Conservation (phyloP, 1,139 yeast species). For the Nadsonia commutata region DNA sequence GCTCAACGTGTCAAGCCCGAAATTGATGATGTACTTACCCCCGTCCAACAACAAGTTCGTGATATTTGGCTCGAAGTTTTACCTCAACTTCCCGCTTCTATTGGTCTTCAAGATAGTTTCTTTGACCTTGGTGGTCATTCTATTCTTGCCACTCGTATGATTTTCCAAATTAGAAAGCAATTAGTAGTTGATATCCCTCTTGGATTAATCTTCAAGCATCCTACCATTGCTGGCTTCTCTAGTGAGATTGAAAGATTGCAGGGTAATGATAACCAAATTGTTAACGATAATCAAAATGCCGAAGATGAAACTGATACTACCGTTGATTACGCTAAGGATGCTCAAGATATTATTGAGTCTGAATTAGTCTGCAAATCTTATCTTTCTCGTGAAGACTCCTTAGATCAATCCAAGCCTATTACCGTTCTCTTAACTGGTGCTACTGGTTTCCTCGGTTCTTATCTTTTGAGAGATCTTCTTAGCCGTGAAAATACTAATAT, state of each 20-base stretch:
- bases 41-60: constrained; percentile 51
- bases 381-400: constrained; percentile 23
- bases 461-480: constrained; percentile 62
- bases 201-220: constrained; percentile 78
- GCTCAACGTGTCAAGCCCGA: constrained; percentile 27
- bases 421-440: constrained; percentile 86
- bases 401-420: constrained; percentile 26
- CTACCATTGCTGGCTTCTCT: constrained; percentile 72
- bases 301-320: constrained; percentile 16
- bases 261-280: constrained; percentile 25
- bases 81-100: constrained; percentile 70
- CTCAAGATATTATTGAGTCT: constrained; percentile 17
- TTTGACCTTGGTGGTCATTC: constrained; percentile 98
- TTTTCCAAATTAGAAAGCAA: constrained; percentile 72
- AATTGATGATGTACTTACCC: constrained; percentile 28
- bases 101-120: constrained; percentile 73
- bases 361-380: constrained; percentile 21
- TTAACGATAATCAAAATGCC: neutral
- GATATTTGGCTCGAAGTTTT: constrained; percentile 77
- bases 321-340: constrained; percentile 26
- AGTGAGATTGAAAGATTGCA: constrained; percentile 46
- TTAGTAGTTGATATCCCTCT: constrained; percentile 72
- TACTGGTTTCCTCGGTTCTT: constrained; percentile 93
- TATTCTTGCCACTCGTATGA: constrained; percentile 92
- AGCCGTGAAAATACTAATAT: constrained; percentile 33